Conservation (phyloP, 2,329 filamentous ascomycete species). For the Thelonectria rubi region DNA sequence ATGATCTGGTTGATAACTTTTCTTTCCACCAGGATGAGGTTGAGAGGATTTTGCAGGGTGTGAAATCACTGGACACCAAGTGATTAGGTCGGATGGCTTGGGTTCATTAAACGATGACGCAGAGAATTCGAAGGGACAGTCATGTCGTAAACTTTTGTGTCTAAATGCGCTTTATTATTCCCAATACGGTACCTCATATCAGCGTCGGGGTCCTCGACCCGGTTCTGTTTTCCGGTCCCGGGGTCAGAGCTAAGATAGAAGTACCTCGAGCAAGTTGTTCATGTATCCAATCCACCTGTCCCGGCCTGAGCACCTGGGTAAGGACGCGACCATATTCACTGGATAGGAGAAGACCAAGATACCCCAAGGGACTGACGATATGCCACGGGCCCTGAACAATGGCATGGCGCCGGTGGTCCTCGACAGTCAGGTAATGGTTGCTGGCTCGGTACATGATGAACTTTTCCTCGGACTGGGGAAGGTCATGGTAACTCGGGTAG, state of each 20-base stretch:
- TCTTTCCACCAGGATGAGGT: conserved; percentile 36
- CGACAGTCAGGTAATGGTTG: conserved; percentile 5
- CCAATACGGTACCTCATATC: neutral
- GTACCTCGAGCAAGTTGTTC: conserved; percentile 4
- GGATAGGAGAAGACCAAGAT: neutral
- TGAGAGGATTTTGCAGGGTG: conserved; percentile 23
- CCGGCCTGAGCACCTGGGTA: neutral
- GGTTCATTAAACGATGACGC: neutral
- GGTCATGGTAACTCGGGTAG: conserved; percentile 21
- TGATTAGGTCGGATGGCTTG: too few species aligned
- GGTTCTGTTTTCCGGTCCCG: neutral
- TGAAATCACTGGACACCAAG: neutral
- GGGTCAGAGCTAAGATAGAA: neutral
- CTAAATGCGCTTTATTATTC: neutral
- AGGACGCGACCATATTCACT: conserved; percentile 5
- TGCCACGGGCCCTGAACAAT: conserved; percentile 21
- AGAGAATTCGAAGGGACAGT: neutral
- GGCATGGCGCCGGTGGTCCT: conserved; percentile 11
- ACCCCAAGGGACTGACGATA: neutral
- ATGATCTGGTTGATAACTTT: conserved; percentile 38
- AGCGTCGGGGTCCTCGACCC: neutral
- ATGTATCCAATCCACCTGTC: conserved; percentile 17
- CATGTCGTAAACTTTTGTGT: neutral
- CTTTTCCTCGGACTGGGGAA: neutral
- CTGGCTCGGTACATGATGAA: conserved; percentile 8